Evolutionary conservation across 2,329 filamentous ascomycete genomes (phyloP).

Genomic region (Nemania abortiva): DNA sequence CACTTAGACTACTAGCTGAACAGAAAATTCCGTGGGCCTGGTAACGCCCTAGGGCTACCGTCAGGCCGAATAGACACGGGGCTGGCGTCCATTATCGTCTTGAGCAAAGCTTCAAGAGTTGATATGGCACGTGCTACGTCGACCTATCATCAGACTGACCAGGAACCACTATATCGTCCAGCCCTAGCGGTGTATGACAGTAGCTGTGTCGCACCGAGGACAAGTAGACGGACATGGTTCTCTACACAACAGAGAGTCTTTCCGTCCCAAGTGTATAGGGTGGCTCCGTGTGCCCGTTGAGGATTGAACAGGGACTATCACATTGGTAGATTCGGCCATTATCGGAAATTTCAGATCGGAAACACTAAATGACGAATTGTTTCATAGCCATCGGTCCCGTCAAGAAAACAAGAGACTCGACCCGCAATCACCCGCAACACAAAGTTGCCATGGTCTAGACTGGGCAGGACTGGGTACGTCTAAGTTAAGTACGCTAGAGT

Average conservation of each 20-base stretch:
- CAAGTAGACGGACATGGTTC: neutral
- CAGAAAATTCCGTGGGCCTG: neutral
- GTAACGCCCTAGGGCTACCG: neutral
- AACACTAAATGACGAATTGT: neutral
- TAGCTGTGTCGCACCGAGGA: neutral
- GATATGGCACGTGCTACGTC: neutral
- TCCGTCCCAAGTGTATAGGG: neutral
- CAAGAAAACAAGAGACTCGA: neutral
- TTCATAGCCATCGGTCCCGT: neutral
- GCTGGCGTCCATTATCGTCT: neutral
- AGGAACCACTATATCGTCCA: neutral
- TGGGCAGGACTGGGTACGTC: too few species aligned
- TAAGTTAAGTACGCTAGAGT: too few species aligned
- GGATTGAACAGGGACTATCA: neutral
- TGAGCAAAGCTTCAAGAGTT: neutral
- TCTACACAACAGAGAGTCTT: neutral
- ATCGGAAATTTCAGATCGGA: neutral
- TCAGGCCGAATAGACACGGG: neutral
- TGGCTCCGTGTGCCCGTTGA: neutral
- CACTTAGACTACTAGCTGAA: neutral
- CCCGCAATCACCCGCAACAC: neutral
- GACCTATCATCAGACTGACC: neutral
- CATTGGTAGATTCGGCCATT: neutral
- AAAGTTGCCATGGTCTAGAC: neutral
- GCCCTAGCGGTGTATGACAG: neutral